Base-by-base conservation (phyloP, 352 stramenopile species). In the Pythium brassicae region DNA sequence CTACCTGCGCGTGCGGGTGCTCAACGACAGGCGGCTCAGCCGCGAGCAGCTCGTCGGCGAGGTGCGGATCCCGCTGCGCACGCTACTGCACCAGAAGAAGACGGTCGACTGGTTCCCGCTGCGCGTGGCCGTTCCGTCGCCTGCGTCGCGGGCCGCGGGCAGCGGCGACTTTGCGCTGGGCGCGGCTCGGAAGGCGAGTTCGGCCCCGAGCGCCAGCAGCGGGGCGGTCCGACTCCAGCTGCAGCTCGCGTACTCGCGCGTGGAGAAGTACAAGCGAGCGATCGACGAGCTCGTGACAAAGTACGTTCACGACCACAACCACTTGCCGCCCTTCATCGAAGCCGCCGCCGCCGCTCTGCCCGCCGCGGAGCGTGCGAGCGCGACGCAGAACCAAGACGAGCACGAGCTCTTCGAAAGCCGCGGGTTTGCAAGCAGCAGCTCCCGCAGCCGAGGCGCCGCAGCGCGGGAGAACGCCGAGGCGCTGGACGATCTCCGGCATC, bases 21-120 rank as follows among this genome's bases (percentile, higher is more conserved):
- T 90, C 15, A 89, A 93, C 52, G 78, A 93, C 55, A 76, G 80
- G 1, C 79, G 80, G 59, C 65, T 83, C 19, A 86, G 76, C 42
- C 69, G 71, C 32, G 76, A 91, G 32, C 76, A 91, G 26, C 54
- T 89, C 5, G 75, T 93, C 8, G 80, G 83, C 0, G 83, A 93
- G 71, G 62, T 66, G 20, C 70, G 72, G 29, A 87, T 93, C 27
- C 79, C 78, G 0, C 51, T 93, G 7, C 63, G 74, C 0, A 72
- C 72, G 37, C 52, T 93, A 7, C 20, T 87, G 40, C 74, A 91
- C 40, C 83, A 93, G 57, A 87, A 82, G 26, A 78, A 80, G 20
- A 55, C 59, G 3, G 63, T 86, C 3, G 69, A 86, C 25, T 90
- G 77, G 72, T 91, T 81, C 60, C 59, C 71, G 2, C 49, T 91